These are phyloP conservation scores for Eimeria acervulina DNA, from an alignment of 169 alveolate species.

Conservation along the genomic window DNA sequence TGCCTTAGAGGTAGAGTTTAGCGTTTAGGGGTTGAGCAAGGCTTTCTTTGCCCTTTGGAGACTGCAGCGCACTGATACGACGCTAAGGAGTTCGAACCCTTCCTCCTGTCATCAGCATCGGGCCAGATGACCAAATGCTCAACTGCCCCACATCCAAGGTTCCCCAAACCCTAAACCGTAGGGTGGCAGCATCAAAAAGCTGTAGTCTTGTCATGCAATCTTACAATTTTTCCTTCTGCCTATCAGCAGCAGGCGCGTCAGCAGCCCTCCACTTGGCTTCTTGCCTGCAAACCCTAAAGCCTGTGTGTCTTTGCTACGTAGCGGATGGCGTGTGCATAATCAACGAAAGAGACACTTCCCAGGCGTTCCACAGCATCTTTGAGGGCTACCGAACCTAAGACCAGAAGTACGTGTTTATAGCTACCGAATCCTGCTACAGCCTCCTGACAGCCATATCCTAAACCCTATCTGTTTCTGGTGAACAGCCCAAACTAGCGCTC, in stretches of 20 bases:
- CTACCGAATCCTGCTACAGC: not conserved
- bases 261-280: not conserved
- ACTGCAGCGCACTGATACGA: slow-evolving; percentile 35
- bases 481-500: not conserved
- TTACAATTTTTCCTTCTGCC: not conserved
- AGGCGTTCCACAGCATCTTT: not conserved
- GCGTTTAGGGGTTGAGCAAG: slow-evolving; percentile 23
- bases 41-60: slow-evolving; percentile 63
- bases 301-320: slow-evolving; percentile 16
- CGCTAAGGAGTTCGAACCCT: slow-evolving; percentile 31
- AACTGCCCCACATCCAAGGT: not conserved
- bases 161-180: not conserved
- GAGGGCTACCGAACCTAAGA: not conserved
- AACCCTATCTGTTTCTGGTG: not conserved
- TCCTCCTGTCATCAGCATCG: slow-evolving; percentile 42
- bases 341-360: slow-evolving; percentile 46
- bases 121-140: slow-evolving; percentile 66
- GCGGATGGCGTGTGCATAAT: slow-evolving; percentile 62
- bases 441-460: not conserved
- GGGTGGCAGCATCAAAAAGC: not conserved
- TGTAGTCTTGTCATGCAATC: not conserved
- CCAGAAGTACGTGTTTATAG: not conserved
- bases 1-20: not conserved
- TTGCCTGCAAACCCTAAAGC: not conserved
- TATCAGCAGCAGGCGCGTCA: not conserved